Percentiles rank a stretch among this genome's conserved stretches.
Evolutionary conservation across 768 basidiomycete genomes (phyloP).

Genomic region (Pleurotus citrinopileatus): DNA sequence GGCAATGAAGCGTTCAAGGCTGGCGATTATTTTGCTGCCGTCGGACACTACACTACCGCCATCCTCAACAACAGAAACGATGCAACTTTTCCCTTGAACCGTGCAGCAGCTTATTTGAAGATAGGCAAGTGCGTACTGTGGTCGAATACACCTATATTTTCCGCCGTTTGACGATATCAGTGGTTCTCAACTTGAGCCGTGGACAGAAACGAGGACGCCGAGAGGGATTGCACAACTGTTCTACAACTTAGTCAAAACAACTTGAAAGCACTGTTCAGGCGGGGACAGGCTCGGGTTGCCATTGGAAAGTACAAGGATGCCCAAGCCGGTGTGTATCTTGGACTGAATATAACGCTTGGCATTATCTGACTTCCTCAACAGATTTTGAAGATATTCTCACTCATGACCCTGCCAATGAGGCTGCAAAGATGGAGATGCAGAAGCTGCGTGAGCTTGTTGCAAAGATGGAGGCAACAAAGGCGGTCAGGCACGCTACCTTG

Average conservation of each 20-base stretch:
- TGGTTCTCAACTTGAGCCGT: neutral
- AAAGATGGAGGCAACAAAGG: constrained; percentile 32
- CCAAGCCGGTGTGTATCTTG: constrained; percentile 46
- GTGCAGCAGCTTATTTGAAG: constrained; percentile 91
- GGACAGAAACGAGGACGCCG: constrained; percentile 71
- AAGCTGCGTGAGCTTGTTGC: constrained; percentile 43
- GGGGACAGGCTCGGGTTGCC: constrained; percentile 68
- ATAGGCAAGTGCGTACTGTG: constrained; percentile 79
- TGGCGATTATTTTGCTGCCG: constrained; percentile 71
- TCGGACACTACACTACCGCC: constrained; percentile 86
- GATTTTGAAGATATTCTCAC: constrained; percentile 59
- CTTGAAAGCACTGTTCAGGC: constrained; percentile 77
- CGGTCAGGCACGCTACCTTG: neutral
- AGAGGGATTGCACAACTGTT: constrained; percentile 73
- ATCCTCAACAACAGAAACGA: constrained; percentile 69
- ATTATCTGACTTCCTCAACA: constrained; percentile 22
- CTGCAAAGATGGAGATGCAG: constrained; percentile 60
- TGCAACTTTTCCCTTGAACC: constrained; percentile 80
- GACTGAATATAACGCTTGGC: neutral
- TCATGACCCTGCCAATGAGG: constrained; percentile 62
- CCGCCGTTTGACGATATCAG: constrained; percentile 13
- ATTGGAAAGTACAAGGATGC: constrained; percentile 58
- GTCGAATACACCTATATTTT: constrained; percentile 10
- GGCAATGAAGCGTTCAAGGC: constrained; percentile 87
- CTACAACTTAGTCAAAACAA: constrained; percentile 55